Conservation (phyloP, 768 basidiomycete species). For the Termitomyces sp. region DNA sequence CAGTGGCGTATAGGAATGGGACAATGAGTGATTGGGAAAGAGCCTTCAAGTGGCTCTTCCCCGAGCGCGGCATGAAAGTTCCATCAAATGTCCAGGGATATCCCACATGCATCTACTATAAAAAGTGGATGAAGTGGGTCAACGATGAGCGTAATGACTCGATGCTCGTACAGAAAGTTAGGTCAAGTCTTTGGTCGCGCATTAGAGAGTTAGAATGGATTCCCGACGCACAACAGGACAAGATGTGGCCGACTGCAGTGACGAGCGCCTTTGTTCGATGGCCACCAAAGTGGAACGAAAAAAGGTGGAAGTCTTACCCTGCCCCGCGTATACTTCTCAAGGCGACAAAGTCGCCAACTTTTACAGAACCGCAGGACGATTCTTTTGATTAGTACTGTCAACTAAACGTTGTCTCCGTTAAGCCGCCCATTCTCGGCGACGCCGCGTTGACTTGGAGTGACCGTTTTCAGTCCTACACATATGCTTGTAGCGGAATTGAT, state of each 20-base stretch:
- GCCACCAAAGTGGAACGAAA: too few relatives aligned
- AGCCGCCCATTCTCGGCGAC: too few relatives aligned
- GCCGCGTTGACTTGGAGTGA: too few relatives aligned
- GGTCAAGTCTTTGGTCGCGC: neutral
- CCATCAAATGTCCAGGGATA: neutral
- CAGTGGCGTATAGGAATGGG: neutral
- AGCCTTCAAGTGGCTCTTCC: conserved; percentile 2
- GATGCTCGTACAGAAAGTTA: neutral
- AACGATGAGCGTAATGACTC: neutral
- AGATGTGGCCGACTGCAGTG: neutral
- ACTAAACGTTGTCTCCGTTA: too few relatives aligned
- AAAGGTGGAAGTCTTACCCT: too few relatives aligned
- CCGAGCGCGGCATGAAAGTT: neutral
- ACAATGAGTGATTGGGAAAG: neutral
- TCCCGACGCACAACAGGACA: conserved; percentile 2
- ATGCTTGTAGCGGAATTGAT: too few relatives aligned
- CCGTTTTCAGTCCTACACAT: too few relatives aligned
- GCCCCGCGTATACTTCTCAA: too few relatives aligned
- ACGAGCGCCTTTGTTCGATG: neutral
- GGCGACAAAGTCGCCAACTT: neutral
- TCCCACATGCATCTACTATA: neutral
- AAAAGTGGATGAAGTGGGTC: neutral
- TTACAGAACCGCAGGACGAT: too few relatives aligned
- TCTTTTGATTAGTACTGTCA: too few relatives aligned
- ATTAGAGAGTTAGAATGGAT: neutral